Evolutionary conservation across 371 early-diverging fungal genomes (phyloP).

Genomic region (Nematocida ironsii): DNA sequence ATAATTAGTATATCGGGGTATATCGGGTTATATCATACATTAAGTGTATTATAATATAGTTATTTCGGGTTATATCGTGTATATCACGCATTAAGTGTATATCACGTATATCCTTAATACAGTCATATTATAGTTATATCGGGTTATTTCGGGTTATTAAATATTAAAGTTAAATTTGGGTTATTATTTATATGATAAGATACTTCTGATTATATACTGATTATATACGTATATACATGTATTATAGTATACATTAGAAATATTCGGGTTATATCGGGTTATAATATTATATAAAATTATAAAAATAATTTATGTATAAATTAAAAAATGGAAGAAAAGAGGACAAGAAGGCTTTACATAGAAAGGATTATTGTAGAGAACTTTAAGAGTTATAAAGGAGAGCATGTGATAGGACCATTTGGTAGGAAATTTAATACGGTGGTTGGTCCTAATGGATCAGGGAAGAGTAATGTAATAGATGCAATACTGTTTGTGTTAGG

Average conservation of each 20-base stretch:
- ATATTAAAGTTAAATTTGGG: too few species aligned
- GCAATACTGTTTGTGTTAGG: conserved; percentile 97
- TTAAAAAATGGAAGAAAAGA: conserved; percentile 35
- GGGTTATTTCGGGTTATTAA: too few species aligned
- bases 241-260: not conserved
- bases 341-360: conserved; percentile 35
- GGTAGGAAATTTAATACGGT: conserved; percentile 71
- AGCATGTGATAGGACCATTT: conserved; percentile 64
- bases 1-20: too few species aligned
- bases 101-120: too few species aligned
- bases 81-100: too few species aligned
- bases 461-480: conserved; percentile 98
- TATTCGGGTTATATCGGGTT: not conserved
- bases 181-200: too few species aligned
- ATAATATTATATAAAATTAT: not conserved
- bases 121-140: too few species aligned
- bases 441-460: conserved; percentile 98
- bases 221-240: too few species aligned
- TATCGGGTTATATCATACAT: too few species aligned
- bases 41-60: too few species aligned
- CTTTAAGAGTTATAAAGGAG: conserved; percentile 71
- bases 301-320: conserved; percentile 13
- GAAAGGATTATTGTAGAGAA: conserved; percentile 62
- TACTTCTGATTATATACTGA: too few species aligned
- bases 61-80: too few species aligned